Base-by-base conservation (phyloP, 192 early-diverging fungal species). In the Umbelopsis sp. region DNA sequence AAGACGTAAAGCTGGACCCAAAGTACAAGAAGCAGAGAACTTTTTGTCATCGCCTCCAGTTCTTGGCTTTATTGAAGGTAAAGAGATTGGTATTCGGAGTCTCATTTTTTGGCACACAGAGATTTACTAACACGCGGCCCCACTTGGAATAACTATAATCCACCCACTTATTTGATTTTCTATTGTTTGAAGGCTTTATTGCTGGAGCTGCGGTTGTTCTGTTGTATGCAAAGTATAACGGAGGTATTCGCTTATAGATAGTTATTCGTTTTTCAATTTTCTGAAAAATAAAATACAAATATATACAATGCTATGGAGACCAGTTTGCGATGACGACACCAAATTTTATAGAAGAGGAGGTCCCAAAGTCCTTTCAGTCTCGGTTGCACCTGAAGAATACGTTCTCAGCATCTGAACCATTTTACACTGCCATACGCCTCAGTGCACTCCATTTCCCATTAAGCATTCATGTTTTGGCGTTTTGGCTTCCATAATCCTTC, bases 401-500 rank as follows among this genome's bases (percentile, higher is more conserved):
- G 31, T 31, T 20, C 16, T 62, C 31, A 34, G 56, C 56, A 62
- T 62, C 56, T 62, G 12, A 22, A 29, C 26, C 56, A 11, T 20
- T 34, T 62, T 31, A 34, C 14, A 41, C 38, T 11, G 29, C 56
- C 56, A 20, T 62, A 54, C 56, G 56, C 56, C 31, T 62, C 38
- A 32, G 56, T 34, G 56, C 56, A 34, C 12, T 62, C 47, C 56
- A 62, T 31, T 29, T 62, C 56, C 24, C 26, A 62, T 32, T 32
- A 62, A 50, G 29, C 69, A 31, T 50, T 62, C 68, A 96, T 96
- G 94, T 93, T 94, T 81, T 96, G 94, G 94, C 90, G 95, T 50
- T 97, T 98, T 75, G 96, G 97, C 14, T 92, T 95, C 75, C 91
- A 95, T 78, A 89, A 91, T 77, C 86, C 93, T 62, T 97, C 96